Conservation (phyloP, 805 yeast genomes). For the Monosporozyma aerobia region DNA sequence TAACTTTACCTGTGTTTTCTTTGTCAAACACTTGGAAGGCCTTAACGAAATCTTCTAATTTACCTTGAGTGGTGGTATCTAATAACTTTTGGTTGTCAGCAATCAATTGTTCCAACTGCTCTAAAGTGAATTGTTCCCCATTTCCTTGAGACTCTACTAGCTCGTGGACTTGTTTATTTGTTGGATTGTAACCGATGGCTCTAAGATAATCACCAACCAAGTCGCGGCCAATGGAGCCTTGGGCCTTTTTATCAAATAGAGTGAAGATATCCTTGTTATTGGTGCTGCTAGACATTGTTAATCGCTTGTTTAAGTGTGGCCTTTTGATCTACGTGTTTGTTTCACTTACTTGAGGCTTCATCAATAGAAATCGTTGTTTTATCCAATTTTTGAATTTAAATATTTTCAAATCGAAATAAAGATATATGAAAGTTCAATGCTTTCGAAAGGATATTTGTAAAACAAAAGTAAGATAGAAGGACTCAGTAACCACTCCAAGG, state of each 20-base stretch:
- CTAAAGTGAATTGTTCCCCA: conserved; percentile 19
- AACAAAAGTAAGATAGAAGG: not conserved
- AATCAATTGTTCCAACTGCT: conserved; percentile 19
- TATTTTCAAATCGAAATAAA: not conserved
- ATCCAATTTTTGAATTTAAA: not conserved
- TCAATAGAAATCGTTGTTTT: not conserved
- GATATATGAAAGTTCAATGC: not conserved
- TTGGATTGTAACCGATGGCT: conserved; percentile 98
- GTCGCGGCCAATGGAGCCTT: conserved; percentile 77
- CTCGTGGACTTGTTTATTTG: conserved; percentile 39
- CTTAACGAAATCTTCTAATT: conserved; percentile 67
- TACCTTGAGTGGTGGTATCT: conserved; percentile 27
- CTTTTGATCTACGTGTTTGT: not conserved
- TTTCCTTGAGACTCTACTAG: conserved; percentile 13
- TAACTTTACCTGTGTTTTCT: conserved; percentile 89
- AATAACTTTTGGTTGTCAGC: conserved; percentile 18
- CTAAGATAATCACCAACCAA: conserved; percentile 87
- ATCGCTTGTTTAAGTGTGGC: not conserved
- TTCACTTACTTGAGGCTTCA: not conserved
- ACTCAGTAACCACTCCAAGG: not conserved
- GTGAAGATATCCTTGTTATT: conserved; percentile 85
- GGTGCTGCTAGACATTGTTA: conserved; percentile 4
- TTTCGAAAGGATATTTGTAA: not conserved
- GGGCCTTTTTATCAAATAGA: conserved; percentile 90
- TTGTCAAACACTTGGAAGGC: conserved; percentile 97